phyloP scores from a whole-genome alignment of 495 filamentous ascomycete species.

The Venustampulla echinocandica region DNA sequence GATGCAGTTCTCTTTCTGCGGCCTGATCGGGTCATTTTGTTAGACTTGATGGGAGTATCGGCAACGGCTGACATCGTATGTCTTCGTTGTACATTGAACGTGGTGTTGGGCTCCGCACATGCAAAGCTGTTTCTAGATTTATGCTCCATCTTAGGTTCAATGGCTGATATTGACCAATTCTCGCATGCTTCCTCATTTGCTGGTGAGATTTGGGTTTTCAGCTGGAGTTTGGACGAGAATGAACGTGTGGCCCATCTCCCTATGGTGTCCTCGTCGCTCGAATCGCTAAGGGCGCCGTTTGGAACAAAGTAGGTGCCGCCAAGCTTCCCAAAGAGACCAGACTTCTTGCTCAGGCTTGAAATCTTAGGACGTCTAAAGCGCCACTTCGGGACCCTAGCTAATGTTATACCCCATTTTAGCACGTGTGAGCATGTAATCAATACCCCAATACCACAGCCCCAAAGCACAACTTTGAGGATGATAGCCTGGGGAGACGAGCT shows the following conservation, averaged over 20 bases:
- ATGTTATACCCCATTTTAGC: constrained; percentile 74
- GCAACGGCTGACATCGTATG: constrained; percentile 18
- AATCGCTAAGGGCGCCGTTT: constrained; percentile 4
- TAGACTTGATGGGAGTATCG: constrained; percentile 4
- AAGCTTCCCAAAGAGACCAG: constrained; percentile 18
- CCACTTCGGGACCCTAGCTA: constrained; percentile 87
- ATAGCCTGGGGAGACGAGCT: constrained; percentile 73
- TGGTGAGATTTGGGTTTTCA: constrained; percentile 4
- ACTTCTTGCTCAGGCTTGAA: neutral
- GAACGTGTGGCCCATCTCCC: neutral
- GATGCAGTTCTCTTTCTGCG: constrained; percentile 61
- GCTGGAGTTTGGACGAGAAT: neutral
- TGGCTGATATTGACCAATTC: constrained; percentile 12
- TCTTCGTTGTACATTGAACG: constrained; percentile 9
- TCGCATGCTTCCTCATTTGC: neutral
- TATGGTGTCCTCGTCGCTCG: constrained; percentile 11
- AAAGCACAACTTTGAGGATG: constrained; percentile 75
- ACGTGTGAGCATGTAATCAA: constrained; percentile 65
- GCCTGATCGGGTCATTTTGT: constrained; percentile 46
- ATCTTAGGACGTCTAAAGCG: constrained; percentile 55
- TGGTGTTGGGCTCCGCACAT: neutral
- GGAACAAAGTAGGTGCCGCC: constrained; percentile 14
- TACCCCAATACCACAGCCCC: constrained; percentile 75
- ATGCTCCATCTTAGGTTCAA: constrained; percentile 10
- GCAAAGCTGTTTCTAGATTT: neutral